Percentiles rank a stretch among this genome's conserved stretches.
These are phyloP conservation scores for Lasiosphaeria ovina DNA, from an alignment of 495 filamentous ascomycete species.

Conservation along the genomic window DNA sequence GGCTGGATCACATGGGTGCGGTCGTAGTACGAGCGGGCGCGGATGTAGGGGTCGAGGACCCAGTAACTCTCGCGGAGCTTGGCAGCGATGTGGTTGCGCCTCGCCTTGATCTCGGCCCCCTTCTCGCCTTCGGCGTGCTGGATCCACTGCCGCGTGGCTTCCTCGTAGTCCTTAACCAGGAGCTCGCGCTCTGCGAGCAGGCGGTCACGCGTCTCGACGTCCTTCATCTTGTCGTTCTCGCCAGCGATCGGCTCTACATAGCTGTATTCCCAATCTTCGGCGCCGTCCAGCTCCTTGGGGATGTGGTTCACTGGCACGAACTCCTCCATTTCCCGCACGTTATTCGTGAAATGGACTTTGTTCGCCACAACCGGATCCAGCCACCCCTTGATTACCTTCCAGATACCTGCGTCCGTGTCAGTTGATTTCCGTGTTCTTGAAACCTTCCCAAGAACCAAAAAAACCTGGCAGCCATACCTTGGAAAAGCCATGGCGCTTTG, in stretches of 20 bases:
- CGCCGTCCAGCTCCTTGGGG: slow-evolving; percentile 74
- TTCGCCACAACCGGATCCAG: slow-evolving; percentile 93
- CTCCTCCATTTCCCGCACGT: slow-evolving; percentile 68
- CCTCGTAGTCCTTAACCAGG: slow-evolving; percentile 69
- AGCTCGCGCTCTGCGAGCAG: slow-evolving; percentile 58
- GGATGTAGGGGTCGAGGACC: slow-evolving; percentile 72
- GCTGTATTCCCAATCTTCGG: slow-evolving; percentile 75
- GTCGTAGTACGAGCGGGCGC: slow-evolving; percentile 73
- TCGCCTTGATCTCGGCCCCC: slow-evolving; percentile 35
- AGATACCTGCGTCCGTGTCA: slow-evolving; percentile 53
- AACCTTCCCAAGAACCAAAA: not conserved
- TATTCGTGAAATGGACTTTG: slow-evolving; percentile 95
- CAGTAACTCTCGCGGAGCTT: slow-evolving; percentile 76
- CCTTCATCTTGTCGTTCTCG: slow-evolving; percentile 72
- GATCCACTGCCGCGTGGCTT: slow-evolving; percentile 69
- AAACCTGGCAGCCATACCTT: slow-evolving; percentile 50
- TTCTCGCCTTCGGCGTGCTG: slow-evolving; percentile 26
- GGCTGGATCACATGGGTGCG: slow-evolving; percentile 64
- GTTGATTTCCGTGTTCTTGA: slow-evolving; percentile 3
- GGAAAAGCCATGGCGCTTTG: slow-evolving; percentile 96
- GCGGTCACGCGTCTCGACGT: slow-evolving; percentile 58
- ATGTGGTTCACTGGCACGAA: slow-evolving; percentile 74
- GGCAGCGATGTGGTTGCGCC: slow-evolving; percentile 55
- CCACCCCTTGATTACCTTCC: slow-evolving; percentile 93
- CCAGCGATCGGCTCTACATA: slow-evolving; percentile 72